These are phyloP conservation scores for Gamarada debralockiae DNA, from an alignment of 495 filamentous ascomycete species.

Conservation along the genomic window DNA sequence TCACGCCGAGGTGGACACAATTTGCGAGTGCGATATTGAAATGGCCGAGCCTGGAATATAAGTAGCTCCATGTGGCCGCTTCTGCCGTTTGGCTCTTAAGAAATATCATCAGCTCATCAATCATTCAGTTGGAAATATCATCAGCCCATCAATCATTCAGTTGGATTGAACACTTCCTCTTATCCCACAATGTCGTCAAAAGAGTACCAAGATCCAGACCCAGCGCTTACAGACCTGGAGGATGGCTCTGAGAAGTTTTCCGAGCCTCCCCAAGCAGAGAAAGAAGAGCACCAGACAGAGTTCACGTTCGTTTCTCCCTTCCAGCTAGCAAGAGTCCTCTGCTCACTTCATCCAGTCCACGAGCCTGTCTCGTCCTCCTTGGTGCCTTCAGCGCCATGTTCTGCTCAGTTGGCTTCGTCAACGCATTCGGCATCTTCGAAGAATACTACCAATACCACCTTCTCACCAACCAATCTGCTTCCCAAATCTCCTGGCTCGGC, in stretches of 20 bases:
- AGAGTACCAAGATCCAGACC: neutral
- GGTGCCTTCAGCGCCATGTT: constrained; percentile 10
- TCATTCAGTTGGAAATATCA: no score
- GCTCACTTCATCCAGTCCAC: no score
- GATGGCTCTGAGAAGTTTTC: neutral
- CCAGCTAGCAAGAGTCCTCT: neutral
- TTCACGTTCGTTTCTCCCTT: neutral
- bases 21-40: no score
- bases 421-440: constrained; percentile 65
- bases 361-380: neutral
- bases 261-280: neutral
- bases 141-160: no score
- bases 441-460: constrained; percentile 55
- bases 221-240: neutral
- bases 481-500: constrained; percentile 57
- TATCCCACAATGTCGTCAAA: neutral
- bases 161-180: neutral
- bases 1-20: no score
- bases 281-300: neutral
- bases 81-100: no score
- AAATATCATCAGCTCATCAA: no score
- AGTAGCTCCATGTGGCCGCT: no score
- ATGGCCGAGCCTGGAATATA: no score
- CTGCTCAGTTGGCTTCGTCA: constrained; percentile 16
- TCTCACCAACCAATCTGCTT: constrained; percentile 32